Conservation (phyloP, 2,329 filamentous ascomycete species). For the Blastomyces percursus region DNA sequence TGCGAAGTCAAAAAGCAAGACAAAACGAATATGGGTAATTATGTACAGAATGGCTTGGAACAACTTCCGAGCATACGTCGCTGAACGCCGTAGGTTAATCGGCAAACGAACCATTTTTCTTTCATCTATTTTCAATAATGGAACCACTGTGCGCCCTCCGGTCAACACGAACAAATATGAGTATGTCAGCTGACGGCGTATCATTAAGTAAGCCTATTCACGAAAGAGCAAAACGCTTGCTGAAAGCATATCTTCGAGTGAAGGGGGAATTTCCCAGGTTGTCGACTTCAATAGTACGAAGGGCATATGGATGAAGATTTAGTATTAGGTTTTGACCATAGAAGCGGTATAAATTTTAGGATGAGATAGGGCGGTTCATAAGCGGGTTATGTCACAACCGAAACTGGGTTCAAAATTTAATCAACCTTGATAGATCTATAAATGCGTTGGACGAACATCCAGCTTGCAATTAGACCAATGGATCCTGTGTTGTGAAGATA, state of each 20-base stretch:
- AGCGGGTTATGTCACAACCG: not conserved
- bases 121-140: not conserved
- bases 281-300: not conserved
- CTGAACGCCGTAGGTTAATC: no score
- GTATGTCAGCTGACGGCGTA: not conserved
- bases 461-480: constrained; percentile 91
- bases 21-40: no score
- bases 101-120: not conserved
- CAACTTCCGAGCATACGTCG: no score
- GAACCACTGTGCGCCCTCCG: not conserved
- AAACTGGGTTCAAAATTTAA: constrained; percentile 34
- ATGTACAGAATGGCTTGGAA: no score
- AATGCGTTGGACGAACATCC: constrained; percentile 87
- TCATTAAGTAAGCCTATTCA: not conserved
- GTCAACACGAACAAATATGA: not conserved
- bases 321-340: not conserved
- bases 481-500: constrained; percentile 49
- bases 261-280: not conserved
- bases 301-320: not conserved
- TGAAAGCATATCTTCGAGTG: not conserved
- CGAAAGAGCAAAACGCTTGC: not conserved
- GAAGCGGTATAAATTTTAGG: not conserved
- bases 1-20: no score
- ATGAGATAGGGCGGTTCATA: not conserved
- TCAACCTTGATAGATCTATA: constrained; percentile 98